phyloP scores from a whole-genome alignment of 192 early-diverging fungal genomes.

The Diversispora eburnea region DNA sequence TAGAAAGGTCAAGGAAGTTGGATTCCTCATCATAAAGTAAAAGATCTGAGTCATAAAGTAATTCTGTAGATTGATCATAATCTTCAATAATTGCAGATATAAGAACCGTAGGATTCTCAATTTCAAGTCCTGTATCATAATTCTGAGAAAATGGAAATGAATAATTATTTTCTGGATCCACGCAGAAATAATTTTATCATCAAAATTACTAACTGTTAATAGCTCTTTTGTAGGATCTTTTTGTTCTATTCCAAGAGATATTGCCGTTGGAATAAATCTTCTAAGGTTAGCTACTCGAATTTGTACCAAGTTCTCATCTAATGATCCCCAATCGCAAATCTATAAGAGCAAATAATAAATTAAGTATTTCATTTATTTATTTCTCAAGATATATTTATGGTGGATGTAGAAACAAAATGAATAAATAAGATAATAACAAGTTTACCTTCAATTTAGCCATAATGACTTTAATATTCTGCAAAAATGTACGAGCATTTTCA shows the following conservation, averaged over 20 bases:
- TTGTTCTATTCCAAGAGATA: constrained; percentile 10
- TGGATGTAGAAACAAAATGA: no score
- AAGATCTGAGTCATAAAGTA: constrained; percentile 1
- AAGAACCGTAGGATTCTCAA: not conserved
- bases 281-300: constrained; percentile 9
- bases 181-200: not conserved
- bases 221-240: constrained; percentile 13
- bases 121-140: not conserved
- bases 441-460: constrained; percentile 12
- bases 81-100: not conserved
- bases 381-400: not conserved
- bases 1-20: not conserved
- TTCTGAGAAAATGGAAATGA: not conserved
- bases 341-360: not conserved
- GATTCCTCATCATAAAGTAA: not conserved
- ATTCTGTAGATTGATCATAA: not conserved
- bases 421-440: no score
- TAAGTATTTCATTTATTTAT: not conserved
- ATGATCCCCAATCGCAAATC: constrained; percentile 18
- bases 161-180: not conserved
- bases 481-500: constrained; percentile 17
- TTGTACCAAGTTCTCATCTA: not conserved
- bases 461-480: constrained; percentile 16
- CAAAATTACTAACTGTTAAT: not conserved
- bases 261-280: not conserved